Conservation (phyloP, 805 yeast genomes). For the Debaryomyces maramus region DNA sequence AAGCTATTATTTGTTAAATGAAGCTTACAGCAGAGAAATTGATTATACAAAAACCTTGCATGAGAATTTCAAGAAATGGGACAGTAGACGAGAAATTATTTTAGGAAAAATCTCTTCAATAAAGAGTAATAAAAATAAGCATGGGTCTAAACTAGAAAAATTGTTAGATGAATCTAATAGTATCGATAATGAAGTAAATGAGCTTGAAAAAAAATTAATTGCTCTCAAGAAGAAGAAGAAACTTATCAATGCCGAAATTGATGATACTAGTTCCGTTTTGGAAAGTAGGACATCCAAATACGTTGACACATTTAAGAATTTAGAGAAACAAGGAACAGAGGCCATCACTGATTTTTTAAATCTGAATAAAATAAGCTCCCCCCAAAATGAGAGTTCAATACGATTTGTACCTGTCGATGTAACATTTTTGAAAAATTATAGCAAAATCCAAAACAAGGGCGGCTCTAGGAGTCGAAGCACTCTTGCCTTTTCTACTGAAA, state of each 20-base stretch:
- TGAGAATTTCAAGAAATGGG: slow-evolving; percentile 40
- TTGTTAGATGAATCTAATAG: slow-evolving; percentile 32
- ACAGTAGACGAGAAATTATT: slow-evolving; percentile 33
- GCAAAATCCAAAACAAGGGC: neutral
- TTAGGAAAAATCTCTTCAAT: slow-evolving; percentile 37
- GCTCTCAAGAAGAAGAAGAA: slow-evolving; percentile 34
- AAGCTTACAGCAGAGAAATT: slow-evolving; percentile 44
- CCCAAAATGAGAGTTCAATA: slow-evolving; percentile 18
- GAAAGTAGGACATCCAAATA: slow-evolving; percentile 50
- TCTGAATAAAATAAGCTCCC: slow-evolving; percentile 20
- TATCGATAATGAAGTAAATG: slow-evolving; percentile 39
- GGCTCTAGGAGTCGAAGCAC: too few relatives aligned
- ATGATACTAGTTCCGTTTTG: slow-evolving; percentile 48
- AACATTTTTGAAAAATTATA: slow-evolving; percentile 21
- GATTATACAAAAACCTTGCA: slow-evolving; percentile 24
- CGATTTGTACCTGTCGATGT: slow-evolving; percentile 26
- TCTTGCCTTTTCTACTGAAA: too few relatives aligned
- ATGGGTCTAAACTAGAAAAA: slow-evolving; percentile 41
- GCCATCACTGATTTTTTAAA: slow-evolving; percentile 30
- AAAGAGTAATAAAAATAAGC: slow-evolving; percentile 38
- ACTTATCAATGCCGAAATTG: slow-evolving; percentile 38
- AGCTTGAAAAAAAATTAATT: slow-evolving; percentile 35
- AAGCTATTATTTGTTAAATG: slow-evolving; percentile 44
- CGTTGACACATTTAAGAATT: slow-evolving; percentile 38
- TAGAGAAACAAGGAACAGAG: slow-evolving; percentile 38